A percentile compares a stretch with the other conserved stretches of the same genome.
These are phyloP conservation scores for Phytophthora niederhauseri DNA, from an alignment of 352 stramenopile species.

Conservation along the genomic window DNA sequence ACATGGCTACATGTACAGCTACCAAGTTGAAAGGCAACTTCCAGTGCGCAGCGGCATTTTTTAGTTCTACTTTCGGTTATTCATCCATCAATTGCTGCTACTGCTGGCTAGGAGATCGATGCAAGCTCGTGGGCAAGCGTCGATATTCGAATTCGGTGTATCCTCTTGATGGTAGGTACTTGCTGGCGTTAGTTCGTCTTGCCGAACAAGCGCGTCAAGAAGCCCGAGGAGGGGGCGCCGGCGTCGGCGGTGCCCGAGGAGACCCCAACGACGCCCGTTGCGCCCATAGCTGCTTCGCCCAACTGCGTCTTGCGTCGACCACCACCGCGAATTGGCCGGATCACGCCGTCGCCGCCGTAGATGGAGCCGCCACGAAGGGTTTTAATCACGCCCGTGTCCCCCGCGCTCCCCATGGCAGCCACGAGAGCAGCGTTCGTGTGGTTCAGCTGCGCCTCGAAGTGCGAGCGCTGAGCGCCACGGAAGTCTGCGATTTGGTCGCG, in stretches of 20 bases:
- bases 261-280: slow-evolving; percentile 4
- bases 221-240: slow-evolving; percentile 39
- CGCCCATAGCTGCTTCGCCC: slow-evolving; percentile 28
- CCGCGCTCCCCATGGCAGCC: slow-evolving; percentile 25
- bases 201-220: slow-evolving; percentile 63
- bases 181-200: slow-evolving; percentile 40
- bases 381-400: slow-evolving; percentile 58
- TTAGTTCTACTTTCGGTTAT: slow-evolving; percentile 21
- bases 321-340: slow-evolving; percentile 76
- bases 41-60: slow-evolving; percentile 1
- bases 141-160: neutral
- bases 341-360: slow-evolving; percentile 67
- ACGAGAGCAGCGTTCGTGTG: slow-evolving; percentile 43
- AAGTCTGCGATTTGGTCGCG: slow-evolving; percentile 88
- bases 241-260: slow-evolving; percentile 13
- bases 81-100: slow-evolving; percentile 13
- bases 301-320: slow-evolving; percentile 63
- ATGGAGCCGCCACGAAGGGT: slow-evolving; percentile 70
- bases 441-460: slow-evolving; percentile 75
- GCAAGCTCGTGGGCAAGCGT: neutral
- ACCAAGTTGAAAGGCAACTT: slow-evolving; percentile 16
- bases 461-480: slow-evolving; percentile 72
- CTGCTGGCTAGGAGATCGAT: slow-evolving; percentile 4
- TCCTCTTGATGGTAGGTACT: neutral
- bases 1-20: slow-evolving; percentile 19